Base-by-base conservation (phyloP, 1,284 basidiomycete species). In the Leccinum insolens region DNA sequence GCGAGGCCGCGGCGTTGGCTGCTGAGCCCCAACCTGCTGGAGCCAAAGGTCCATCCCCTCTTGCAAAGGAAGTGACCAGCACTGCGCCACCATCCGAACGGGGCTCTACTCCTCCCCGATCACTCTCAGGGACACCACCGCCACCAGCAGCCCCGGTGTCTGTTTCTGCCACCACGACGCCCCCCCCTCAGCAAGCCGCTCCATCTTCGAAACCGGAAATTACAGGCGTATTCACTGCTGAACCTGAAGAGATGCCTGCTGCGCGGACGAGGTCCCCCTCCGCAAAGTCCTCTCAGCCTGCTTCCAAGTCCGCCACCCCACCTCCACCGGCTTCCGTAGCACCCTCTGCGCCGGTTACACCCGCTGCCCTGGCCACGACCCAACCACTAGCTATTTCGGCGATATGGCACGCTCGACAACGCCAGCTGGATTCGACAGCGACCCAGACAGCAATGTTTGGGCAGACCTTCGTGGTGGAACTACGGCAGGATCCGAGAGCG, bases 1-100 rank as follows among this genome's bases (percentile, higher is more conserved):
- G 84, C 20, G 85, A 86, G 71, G 81, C 78, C 22, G 83, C 80
- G n/a, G 85, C 81, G 9, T 55, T 76, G 55, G 70, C 75, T 37
- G 69, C 77, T 59, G 76, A 78, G 57, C 70, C 76, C 9, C 69
- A 68, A 57, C 67, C 71, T 61, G 65, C 72, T 22, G 65, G 67
- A 58, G 61, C 66, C 63, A 79, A 79, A 57, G 71, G 34, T 12
- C 68, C 69, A 59, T 78, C 79, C 17, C 77, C 78, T 41, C 78
- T 80, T 3, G 75, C 63, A 63, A 75, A 70, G 65, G 72, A 74
- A 67, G 63, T 77, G 15, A 44, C 60, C 39, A 70, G 66, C 39
- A 70, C 64, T 17, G 72, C 70, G 25, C 52, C 68, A 58, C 62
- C 64, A n/a, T 68, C 76, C 25, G 65, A 66, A 11, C 65, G 65